Conservation (phyloP, 306 rosid genomes). For the Astragalus membranaceus region DNA sequence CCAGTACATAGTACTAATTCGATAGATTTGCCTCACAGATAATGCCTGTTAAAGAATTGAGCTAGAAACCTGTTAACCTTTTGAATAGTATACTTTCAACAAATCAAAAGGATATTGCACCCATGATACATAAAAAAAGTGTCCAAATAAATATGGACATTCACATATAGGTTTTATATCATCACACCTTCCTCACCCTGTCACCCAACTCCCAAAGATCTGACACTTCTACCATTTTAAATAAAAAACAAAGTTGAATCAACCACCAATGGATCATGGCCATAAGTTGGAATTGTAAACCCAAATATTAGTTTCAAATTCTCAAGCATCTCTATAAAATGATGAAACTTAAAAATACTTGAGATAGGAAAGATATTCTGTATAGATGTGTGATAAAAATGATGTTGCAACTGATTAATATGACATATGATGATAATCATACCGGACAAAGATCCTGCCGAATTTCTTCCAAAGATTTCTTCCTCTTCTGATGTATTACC, state of each 20-base stretch:
- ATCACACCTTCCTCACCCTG: background rate
- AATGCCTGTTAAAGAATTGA: constrained; percentile 49
- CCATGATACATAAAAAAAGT: background rate
- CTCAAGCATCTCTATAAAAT: background rate
- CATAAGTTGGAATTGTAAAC: background rate
- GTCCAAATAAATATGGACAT: background rate
- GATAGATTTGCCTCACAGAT: constrained; percentile 94
- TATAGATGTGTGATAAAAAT: background rate
- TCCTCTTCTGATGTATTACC: constrained; percentile 98
- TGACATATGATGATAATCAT: constrained; percentile 19
- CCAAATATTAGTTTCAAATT: background rate
- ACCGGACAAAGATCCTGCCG: constrained; percentile 95
- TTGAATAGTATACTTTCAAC: background rate
- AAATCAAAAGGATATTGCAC: background rate
- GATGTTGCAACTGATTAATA: background rate
- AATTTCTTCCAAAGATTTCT: constrained; percentile 84
- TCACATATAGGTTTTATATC: background rate
- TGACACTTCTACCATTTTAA: background rate
- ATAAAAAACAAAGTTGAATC: background rate
- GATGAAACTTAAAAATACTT: background rate
- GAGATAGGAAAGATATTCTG: constrained; percentile 1
- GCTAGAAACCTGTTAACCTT: background rate
- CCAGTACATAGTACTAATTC: constrained; percentile 99
- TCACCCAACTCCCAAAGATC: background rate
- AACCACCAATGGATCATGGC: background rate